These are phyloP conservation scores for Saccharomyces kudriavzevii DNA, from an alignment of 805 yeast species.

Conservation along the genomic window DNA sequence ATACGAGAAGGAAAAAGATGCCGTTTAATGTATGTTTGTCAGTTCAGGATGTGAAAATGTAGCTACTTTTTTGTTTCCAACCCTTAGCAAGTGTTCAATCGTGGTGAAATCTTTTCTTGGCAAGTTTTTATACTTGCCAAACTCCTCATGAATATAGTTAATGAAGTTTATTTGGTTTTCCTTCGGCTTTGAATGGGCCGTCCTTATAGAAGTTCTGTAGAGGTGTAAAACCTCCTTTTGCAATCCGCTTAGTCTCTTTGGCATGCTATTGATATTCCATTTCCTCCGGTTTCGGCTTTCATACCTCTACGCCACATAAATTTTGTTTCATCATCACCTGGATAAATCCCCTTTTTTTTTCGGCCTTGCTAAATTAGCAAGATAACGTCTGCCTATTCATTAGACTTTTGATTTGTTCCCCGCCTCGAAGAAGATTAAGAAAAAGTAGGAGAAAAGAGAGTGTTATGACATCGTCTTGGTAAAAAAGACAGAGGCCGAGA, in stretches of 20 bases:
- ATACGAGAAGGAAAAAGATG: neutral
- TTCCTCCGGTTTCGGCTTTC: neutral
- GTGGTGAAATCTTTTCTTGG: conserved; percentile 77
- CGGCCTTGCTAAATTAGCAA: neutral
- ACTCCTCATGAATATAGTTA: conserved; percentile 50
- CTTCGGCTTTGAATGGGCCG: conserved; percentile 39
- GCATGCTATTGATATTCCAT: conserved; percentile 14
- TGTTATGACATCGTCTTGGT: neutral
- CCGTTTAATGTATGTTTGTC: conserved; percentile 47
- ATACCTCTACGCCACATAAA: neutral
- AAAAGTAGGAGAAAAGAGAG: neutral
- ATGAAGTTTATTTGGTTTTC: conserved; percentile 40
- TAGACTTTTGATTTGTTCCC: neutral
- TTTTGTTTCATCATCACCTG: neutral
- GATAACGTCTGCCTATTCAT: neutral
- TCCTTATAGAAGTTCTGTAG: conserved; percentile 41
- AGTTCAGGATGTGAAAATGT: conserved; percentile 65
- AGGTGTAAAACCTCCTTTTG: conserved; percentile 45
- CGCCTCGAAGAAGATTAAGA: neutral
- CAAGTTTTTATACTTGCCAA: conserved; percentile 45
- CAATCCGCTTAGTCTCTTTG: conserved; percentile 36
- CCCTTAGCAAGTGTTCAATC: conserved; percentile 73
- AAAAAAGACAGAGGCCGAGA: neutral
- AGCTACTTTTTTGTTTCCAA: conserved; percentile 65
- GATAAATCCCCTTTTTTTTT: neutral